Conservation (phyloP, 805 yeast species). For the Starmerella potacharoeniae region DNA sequence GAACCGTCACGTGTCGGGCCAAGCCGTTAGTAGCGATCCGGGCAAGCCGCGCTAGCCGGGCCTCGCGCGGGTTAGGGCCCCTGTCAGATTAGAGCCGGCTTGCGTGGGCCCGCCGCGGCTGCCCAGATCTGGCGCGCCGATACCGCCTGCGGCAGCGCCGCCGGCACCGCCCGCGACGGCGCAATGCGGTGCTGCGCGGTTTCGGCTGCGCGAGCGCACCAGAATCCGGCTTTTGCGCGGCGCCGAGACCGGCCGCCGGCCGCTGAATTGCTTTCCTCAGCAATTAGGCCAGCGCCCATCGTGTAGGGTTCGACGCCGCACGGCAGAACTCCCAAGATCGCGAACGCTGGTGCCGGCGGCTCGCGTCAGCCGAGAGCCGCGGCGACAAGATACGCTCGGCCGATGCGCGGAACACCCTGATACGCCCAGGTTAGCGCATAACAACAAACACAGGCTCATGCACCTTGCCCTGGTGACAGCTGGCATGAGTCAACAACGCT, state of each 20-base stretch:
- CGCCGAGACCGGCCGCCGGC: too few relatives aligned
- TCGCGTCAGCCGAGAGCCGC: not conserved
- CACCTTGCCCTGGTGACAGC: too few relatives aligned
- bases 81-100: not conserved
- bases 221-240: too few relatives aligned
- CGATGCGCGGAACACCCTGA: too few relatives aligned
- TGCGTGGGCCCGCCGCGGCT: not conserved
- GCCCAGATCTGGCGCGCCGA: not conserved
- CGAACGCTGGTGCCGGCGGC: not conserved
- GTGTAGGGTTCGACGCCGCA: not conserved
- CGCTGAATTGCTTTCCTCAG: not conserved
- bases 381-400: too few relatives aligned
- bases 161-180: too few relatives aligned
- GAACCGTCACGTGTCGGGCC: not conserved
- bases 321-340: not conserved
- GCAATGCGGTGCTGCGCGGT: too few relatives aligned
- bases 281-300: not conserved
- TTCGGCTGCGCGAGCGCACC: too few relatives aligned
- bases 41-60: not conserved
- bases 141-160: too few relatives aligned
- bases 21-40: not conserved
- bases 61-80: not conserved
- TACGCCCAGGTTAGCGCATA: too few relatives aligned
- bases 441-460: too few relatives aligned
- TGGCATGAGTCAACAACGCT: too few relatives aligned